Conservation (phyloP, 495 filamentous ascomycete genomes). For the Penicillium lividum region DNA sequence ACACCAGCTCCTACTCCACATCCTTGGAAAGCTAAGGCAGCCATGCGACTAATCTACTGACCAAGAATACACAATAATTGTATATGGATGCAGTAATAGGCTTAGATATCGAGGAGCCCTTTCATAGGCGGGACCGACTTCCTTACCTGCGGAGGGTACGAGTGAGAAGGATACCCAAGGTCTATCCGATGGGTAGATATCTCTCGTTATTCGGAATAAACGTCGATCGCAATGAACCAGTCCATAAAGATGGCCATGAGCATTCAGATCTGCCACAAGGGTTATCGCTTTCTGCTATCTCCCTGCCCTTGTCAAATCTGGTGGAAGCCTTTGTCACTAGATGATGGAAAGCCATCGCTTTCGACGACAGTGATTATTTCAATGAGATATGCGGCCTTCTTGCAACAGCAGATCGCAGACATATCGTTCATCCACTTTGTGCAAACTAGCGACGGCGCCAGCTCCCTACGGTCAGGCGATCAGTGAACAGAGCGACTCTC, state of each 20-base stretch:
- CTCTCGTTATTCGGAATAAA: neutral
- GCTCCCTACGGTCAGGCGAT: neutral
- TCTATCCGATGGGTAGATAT: neutral
- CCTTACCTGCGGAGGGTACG: neutral
- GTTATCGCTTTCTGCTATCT: neutral
- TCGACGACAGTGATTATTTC: neutral
- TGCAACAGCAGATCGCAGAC: constrained; percentile 3
- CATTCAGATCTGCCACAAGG: neutral
- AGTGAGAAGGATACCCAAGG: neutral
- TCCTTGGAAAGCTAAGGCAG: neutral
- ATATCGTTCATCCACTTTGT: neutral
- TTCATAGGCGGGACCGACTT: neutral
- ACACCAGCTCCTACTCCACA: neutral
- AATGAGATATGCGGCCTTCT: neutral
- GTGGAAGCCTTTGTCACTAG: neutral
- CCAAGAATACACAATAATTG: neutral
- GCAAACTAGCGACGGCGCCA: neutral
- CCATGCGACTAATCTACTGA: neutral
- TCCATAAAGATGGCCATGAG: neutral
- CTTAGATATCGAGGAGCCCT: neutral
- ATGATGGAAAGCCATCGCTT: neutral
- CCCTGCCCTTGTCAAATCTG: neutral
- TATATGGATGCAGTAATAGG: neutral
- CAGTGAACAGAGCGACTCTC: neutral
- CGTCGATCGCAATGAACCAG: neutral